Evolutionary conservation across 306 rosid species (phyloP), one percentile per base, ranked within the genome.

Genomic region (Begonia peltatifolia): DNA sequence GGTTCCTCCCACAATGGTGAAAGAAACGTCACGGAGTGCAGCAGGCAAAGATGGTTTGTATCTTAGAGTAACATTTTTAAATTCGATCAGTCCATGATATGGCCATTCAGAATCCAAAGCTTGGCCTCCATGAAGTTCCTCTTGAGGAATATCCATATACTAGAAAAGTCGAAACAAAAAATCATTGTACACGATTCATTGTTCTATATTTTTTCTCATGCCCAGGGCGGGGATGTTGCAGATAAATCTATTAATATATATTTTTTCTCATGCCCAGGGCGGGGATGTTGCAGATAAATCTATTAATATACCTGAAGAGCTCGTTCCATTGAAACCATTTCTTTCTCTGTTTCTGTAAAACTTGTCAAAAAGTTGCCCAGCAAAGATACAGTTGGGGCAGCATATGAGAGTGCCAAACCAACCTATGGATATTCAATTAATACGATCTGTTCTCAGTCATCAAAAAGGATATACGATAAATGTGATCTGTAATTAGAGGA

Each of bases 291-390:
- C 6, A 5, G 38, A 30, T 30, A 30, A 30, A 30, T 30, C 9
- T 30, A 42, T 72, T 63, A 64, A 63, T 82, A 63, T 82, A 89
- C 97, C 88, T 89, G 87, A 55, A 89, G 94, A 35, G 79, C 73
- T 80, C 95, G 74, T 78, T 89, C 97, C 65, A 89, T 68, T 35
- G 95, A 82, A 78, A 89, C 97, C 97, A 89, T 85, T 71, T 89
- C 97, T 71, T 89, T 89, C 69, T 89, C 97, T 52, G 95, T 89
- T 83, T 89, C 97, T 43, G 95, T 80, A 71, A 85, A 85, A 64
- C 97, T 89, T 54, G 90, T 76, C 59, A 89, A 70, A 62, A 89
- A 89, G 68, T 84, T 83, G 36, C 97, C 87, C 73, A 85, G 53
- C 72, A 76, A 60, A 55, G 95, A 74, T 46, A 89, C 95, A 53